Evolutionary conservation across 352 stramenopile genomes (phyloP), one percentile per base, ranked within the genome.

Genomic region (Plasmopara halstedii): DNA sequence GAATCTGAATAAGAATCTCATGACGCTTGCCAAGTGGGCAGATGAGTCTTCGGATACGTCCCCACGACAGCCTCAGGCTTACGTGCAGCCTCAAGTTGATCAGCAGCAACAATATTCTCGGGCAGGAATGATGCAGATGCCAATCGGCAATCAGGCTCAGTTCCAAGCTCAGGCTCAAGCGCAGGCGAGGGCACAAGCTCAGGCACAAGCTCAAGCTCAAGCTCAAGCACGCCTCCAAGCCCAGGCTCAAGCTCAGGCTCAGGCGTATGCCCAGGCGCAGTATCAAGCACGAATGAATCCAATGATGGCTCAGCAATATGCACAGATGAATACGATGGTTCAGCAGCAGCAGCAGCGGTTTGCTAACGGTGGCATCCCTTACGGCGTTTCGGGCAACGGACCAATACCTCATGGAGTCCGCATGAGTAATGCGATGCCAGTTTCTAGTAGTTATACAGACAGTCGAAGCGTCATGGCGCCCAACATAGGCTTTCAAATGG

Each of bases 1-100:
- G 51, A 82, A 83, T 52, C 81, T 93, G 41, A 93, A 93, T 64
- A 85, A 84, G 58, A 93, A 93, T 62, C 67, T 93, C 42, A 93
- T 93, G 81, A 93, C 77, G 35, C 69, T 93, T 25, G 81, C 81
- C 34, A 93, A 93, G 51, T 93, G 81, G 81, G 81, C 81, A 13
- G 81, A 93, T 42, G 81, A 93, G 42, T 86, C 78, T 17, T 79
- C 76, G 4, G 78, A 93, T 20, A 73, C 78, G 36, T 73, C 76
- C 4, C 65, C 70, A 26, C 67, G 46, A 42, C 65, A 72, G 42
- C 56, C 55, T 14, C 62, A 56, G 13, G 48, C 56, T 7, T 53
- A 66, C 15, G 51, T 54, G 6, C 55, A 66, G 21, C 47, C 50
- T 13, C 37, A 60, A n/a, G 54, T 44, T 22, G 52, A 47, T 19